These are phyloP conservation scores for Pythium guiyangense DNA, from an alignment of 352 stramenopile species.

Conservation along the genomic window DNA sequence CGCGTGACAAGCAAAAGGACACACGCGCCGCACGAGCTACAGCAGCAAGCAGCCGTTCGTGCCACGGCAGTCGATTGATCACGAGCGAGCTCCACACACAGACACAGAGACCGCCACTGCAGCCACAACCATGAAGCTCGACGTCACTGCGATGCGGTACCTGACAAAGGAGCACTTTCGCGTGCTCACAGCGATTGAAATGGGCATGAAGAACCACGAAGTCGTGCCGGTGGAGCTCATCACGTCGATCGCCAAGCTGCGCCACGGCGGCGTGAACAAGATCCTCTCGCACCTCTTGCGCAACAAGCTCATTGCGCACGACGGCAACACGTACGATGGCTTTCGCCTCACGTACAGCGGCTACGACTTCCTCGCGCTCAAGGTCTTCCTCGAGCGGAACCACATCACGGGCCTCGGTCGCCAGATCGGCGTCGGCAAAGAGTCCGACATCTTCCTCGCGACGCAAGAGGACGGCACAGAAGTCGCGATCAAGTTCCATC, in stretches of 20 bases:
- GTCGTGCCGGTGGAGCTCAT: conserved; percentile 97
- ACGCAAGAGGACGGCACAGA: conserved; percentile 92
- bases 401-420: conserved; percentile 89
- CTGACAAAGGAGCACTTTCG: conserved; percentile 96
- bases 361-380: conserved; percentile 99
- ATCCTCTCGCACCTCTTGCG: conserved; percentile 95
- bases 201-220: conserved; percentile 98
- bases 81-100: neutral
- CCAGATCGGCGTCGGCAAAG: conserved; percentile 98
- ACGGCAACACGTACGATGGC: conserved; percentile 95
- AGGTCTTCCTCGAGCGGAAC: conserved; percentile 92
- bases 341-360: conserved; percentile 98
- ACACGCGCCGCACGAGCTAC: no score
- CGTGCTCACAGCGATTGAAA: conserved; percentile 98
- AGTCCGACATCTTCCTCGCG: conserved; percentile 98
- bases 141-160: conserved; percentile 92
- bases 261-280: conserved; percentile 97
- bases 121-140: conserved; percentile 84
- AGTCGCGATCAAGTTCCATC: conserved; percentile 99
- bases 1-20: neutral
- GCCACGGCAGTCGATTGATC: no score
- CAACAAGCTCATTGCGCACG: conserved; percentile 98
- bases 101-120: neutral
- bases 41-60: neutral
- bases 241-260: conserved; percentile 94